phyloP scores from a whole-genome alignment of 768 basidiomycete species.

The Boletus pseudopeckii region DNA sequence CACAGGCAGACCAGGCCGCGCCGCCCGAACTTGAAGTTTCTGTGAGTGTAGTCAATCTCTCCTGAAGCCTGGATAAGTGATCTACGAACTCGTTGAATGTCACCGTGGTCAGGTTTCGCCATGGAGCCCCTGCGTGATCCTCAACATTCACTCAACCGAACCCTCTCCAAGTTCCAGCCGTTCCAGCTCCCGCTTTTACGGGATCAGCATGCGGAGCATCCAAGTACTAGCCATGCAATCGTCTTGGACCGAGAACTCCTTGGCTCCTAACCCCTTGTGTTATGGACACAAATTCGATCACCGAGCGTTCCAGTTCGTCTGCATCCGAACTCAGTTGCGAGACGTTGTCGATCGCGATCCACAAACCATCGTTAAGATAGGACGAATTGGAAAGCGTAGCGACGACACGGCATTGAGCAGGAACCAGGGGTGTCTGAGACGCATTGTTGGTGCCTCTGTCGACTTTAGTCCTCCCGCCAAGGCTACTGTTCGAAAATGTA shows the following conservation, averaged over 20 bases:
- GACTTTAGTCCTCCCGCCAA: constrained; percentile 40
- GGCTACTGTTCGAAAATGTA: no score
- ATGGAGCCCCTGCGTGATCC: constrained; percentile 31
- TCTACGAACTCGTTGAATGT: constrained; percentile 35
- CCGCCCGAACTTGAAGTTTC: constrained; percentile 20
- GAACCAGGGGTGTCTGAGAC: constrained; percentile 60
- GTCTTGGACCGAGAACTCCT: constrained; percentile 30
- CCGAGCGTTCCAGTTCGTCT: constrained; percentile 66
- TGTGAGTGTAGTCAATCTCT: constrained; percentile 22
- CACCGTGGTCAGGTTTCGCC: constrained; percentile 24
- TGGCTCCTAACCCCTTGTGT: constrained; percentile 43
- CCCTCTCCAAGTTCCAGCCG: constrained; percentile 51
- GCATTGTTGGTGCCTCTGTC: constrained; percentile 31
- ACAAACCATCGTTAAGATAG: constrained; percentile 51
- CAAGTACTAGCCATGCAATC: constrained; percentile 37
- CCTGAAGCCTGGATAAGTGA: constrained; percentile 27
- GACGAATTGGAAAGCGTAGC: constrained; percentile 83
- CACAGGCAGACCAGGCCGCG: constrained; percentile 16
- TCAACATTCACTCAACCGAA: constrained; percentile 47
- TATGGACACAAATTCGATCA: constrained; percentile 63
- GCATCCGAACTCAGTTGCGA: constrained; percentile 66
- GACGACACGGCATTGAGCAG: constrained; percentile 77
- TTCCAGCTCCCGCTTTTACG: constrained; percentile 46
- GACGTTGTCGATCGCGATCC: constrained; percentile 21
- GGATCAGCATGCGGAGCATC: constrained; percentile 36